phyloP scores from a whole-genome alignment of 1,139 yeast species.

The Scheffersomyces quercinus region DNA sequence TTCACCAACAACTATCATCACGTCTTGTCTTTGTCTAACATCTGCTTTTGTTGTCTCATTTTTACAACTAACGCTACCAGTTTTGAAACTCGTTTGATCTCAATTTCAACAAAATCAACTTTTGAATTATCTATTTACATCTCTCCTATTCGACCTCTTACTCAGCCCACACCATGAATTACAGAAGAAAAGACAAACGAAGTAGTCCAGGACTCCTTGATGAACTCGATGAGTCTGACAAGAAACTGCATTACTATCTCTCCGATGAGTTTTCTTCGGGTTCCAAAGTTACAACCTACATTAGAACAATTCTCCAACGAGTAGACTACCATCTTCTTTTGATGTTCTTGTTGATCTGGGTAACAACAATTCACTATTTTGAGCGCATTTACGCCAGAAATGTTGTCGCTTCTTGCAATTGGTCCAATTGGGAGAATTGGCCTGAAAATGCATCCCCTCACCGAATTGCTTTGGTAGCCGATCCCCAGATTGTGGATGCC shows the following conservation, averaged over 20 bases:
- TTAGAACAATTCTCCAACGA: background rate
- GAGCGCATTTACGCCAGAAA: constrained; percentile 59
- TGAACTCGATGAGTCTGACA: too few relatives aligned
- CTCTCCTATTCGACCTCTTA: background rate
- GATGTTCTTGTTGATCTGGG: constrained; percentile 20
- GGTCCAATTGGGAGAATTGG: constrained; percentile 70
- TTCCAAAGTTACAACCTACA: background rate
- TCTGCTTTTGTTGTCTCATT: too few relatives aligned
- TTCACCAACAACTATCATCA: too few relatives aligned
- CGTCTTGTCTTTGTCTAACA: too few relatives aligned
- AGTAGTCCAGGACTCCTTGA: background rate
- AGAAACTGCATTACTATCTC: too few relatives aligned
- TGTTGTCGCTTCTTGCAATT: constrained; percentile 53
- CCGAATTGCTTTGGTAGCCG: constrained; percentile 76
- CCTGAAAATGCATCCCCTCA: constrained; percentile 42
- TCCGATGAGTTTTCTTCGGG: too few relatives aligned
- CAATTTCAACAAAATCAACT: too few relatives aligned
- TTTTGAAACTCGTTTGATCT: too few relatives aligned
- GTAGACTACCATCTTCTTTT: background rate
- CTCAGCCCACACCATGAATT: constrained; percentile 11
- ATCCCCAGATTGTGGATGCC: constrained; percentile 87
- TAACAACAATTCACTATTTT: constrained; percentile 51
- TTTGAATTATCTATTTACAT: too few relatives aligned
- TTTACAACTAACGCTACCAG: too few relatives aligned
- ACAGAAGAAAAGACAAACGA: constrained; percentile 14